These are phyloP conservation scores for Endoconidiophora laricicola DNA, from an alignment of 2,329 filamentous ascomycete genomes.

Conservation along the genomic window DNA sequence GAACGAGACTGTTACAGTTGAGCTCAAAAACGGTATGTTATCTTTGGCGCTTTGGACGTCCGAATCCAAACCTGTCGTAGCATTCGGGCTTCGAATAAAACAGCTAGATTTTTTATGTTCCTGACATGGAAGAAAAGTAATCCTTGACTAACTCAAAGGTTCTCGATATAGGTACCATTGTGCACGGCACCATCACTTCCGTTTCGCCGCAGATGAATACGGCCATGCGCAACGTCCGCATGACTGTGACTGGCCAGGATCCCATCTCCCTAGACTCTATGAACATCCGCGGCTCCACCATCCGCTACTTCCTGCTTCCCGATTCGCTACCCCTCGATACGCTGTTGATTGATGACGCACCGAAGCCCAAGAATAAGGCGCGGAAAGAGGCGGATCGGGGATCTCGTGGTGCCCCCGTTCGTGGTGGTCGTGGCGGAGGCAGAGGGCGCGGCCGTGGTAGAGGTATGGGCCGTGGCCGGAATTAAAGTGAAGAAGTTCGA, in stretches of 20 bases:
- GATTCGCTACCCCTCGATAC: constrained; percentile 92
- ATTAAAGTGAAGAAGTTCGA: constrained; percentile 5
- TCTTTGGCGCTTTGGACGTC: too few species aligned
- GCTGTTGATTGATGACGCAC: constrained; percentile 84
- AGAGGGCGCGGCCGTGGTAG: constrained; percentile 37
- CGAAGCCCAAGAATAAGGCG: constrained; percentile 99
- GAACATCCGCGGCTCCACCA: constrained; percentile 90
- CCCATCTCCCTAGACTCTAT: constrained; percentile 82
- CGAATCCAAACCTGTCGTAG: too few species aligned
- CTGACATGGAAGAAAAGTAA: too few species aligned
- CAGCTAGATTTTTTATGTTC: too few species aligned
- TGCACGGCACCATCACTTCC: constrained; percentile 91
- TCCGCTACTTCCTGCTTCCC: constrained; percentile 91
- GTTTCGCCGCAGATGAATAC: constrained; percentile 99
- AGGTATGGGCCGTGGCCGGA: constrained; percentile 24
- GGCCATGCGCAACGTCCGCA: constrained; percentile 85
- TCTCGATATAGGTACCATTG: constrained; percentile 58
- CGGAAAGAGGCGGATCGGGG: constrained; percentile 66
- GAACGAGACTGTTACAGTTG: constrained; percentile 96
- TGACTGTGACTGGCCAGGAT: constrained; percentile 79
- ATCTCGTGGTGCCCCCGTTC: constrained; percentile 34
- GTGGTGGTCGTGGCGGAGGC: constrained; percentile 35
- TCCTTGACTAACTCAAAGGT: too few species aligned
- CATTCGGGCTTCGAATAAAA: not conserved
- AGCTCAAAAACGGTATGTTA: constrained; percentile 81